phyloP scores from a whole-genome alignment of 140 eudicot genomes.

The Oenanthe javanica region DNA sequence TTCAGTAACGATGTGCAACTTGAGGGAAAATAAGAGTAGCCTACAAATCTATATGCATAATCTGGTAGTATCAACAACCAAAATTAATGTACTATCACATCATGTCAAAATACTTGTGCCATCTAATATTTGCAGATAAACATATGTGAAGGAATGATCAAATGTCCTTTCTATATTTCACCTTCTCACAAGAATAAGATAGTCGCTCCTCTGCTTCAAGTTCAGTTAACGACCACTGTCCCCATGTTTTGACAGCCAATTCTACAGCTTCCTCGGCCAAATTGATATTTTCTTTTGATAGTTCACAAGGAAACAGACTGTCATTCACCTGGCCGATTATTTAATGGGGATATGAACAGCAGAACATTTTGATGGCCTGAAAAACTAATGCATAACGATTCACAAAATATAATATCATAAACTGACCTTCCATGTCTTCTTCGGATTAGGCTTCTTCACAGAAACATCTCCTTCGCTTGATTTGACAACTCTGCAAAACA shows the following conservation, averaged over 20 bases:
- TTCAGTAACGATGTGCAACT: conserved; percentile 14
- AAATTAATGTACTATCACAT: neutral
- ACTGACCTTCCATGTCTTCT: conserved; percentile 90
- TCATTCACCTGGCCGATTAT: conserved; percentile 67
- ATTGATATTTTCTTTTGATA: conserved; percentile 50
- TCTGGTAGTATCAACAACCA: neutral
- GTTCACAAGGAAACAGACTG: conserved; percentile 78
- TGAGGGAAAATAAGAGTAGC: conserved; percentile 1
- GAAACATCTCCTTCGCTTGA: conserved; percentile 88
- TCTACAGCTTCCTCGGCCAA: conserved; percentile 86
- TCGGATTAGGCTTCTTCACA: conserved; percentile 67
- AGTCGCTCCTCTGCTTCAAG: conserved; percentile 97
- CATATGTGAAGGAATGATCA: neutral
- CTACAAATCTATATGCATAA: neutral
- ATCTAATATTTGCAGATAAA: neutral
- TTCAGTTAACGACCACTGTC: conserved; percentile 77
- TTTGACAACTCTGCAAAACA: conserved; percentile 69
- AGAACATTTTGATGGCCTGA: neutral
- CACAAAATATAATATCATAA: conserved; percentile 12
- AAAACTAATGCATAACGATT: conserved; percentile 15
- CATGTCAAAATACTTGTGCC: neutral
- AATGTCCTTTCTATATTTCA: conserved; percentile 18
- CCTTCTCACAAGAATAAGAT: conserved; percentile 99
- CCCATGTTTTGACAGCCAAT: conserved; percentile 84
- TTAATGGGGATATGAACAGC: conserved; percentile 9